Evolutionary conservation across 2,329 filamentous ascomycete species (phyloP).

Genomic region (Penicillium sclerotiorum): DNA sequence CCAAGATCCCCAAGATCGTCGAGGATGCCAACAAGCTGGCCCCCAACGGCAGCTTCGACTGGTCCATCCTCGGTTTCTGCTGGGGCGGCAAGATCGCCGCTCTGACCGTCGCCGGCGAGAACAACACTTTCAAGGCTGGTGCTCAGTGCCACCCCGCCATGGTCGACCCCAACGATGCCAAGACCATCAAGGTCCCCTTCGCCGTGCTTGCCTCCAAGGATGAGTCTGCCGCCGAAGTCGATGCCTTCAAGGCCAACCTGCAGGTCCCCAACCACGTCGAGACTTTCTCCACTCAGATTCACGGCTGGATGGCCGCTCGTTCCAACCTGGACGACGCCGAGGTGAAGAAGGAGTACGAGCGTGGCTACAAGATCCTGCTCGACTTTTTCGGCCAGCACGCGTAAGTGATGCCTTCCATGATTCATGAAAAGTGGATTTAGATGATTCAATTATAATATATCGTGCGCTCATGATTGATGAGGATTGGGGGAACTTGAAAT

Average conservation of each 20-base stretch:
- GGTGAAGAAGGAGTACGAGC: conserved; percentile 47
- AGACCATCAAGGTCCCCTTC: conserved; percentile 59
- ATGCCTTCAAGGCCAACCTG: conserved; percentile 43
- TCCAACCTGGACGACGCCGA: conserved; percentile 43
- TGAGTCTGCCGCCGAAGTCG: conserved; percentile 54
- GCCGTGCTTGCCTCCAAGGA: conserved; percentile 61
- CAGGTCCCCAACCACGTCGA: conserved; percentile 45
- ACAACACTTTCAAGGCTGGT: conserved; percentile 58
- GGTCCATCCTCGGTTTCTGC: conserved; percentile 65
- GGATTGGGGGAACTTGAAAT: no score
- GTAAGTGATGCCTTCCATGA: conserved; percentile 17
- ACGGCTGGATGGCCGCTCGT: conserved; percentile 52
- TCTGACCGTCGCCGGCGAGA: conserved; percentile 54
- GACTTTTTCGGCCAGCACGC: conserved; percentile 47
- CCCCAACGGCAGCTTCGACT: conserved; percentile 49
- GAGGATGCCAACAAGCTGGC: conserved; percentile 55
- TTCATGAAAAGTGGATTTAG: neutral
- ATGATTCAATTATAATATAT: no score
- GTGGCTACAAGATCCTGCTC: conserved; percentile 44
- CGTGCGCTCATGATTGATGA: no score
- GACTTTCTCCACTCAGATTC: conserved; percentile 47
- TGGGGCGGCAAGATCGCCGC: conserved; percentile 63
- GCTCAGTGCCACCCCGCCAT: conserved; percentile 62
- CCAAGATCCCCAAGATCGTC: conserved; percentile 58
- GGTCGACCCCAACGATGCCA: conserved; percentile 61